A percentile compares a stretch with the other conserved stretches of the same genome.
phyloP scores from a whole-genome alignment of 345 rosid genomes.

The Syzygium aromaticum region DNA sequence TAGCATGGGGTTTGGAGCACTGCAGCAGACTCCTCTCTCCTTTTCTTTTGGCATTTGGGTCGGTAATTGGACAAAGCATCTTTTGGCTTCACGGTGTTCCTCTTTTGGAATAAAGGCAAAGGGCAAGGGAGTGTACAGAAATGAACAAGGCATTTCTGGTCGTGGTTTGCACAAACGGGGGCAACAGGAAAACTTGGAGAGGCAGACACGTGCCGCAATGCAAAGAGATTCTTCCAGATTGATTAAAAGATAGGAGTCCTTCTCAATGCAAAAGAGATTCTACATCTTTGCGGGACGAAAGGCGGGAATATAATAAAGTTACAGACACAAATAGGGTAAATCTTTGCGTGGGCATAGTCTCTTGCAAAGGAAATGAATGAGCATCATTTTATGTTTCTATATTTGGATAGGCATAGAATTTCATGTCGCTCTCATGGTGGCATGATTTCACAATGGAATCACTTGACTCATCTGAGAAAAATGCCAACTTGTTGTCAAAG shows the following conservation, averaged over 20 bases:
- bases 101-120: background rate
- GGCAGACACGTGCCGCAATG: background rate
- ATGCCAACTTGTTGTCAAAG: background rate
- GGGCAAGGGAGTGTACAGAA: background rate
- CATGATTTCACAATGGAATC: background rate
- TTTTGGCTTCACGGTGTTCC: background rate
- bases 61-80: background rate
- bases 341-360: background rate
- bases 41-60: background rate
- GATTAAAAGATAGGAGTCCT: background rate
- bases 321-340: background rate
- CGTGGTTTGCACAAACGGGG: background rate
- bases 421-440: background rate
- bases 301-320: background rate
- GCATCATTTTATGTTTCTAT: background rate
- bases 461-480: background rate
- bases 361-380: background rate
- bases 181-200: background rate
- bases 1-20: background rate
- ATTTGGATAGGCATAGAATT: background rate
- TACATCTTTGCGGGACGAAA: background rate
- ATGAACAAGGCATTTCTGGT: background rate
- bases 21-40: background rate
- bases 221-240: background rate
- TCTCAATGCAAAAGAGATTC: background rate